Conservation (phyloP, 2,329 filamentous ascomycete genomes). For the Pezicula radicicola region DNA sequence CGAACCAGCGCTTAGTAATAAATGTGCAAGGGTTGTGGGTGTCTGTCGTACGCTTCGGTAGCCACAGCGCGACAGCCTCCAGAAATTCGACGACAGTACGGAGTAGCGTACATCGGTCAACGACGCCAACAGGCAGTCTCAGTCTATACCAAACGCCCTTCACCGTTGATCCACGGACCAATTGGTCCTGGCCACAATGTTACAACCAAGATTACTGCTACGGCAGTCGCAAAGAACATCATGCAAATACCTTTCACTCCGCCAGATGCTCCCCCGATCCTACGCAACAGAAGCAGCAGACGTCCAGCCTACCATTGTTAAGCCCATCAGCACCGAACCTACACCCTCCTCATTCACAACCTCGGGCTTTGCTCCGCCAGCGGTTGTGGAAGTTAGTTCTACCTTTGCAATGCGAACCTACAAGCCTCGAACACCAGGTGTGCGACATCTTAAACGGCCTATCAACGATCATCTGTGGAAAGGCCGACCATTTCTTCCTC, state of each 20-base stretch:
- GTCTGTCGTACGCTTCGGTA: background rate
- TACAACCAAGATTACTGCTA: constrained; percentile 63
- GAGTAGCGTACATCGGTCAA: background rate
- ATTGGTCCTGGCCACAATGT: constrained; percentile 42
- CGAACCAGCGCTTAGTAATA: too few species aligned
- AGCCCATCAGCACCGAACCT: constrained; percentile 32
- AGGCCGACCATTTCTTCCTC: constrained; percentile 74
- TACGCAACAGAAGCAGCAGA: constrained; percentile 42
- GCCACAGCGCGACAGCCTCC: background rate
- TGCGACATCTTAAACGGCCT: constrained; percentile 86
- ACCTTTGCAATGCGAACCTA: constrained; percentile 67
- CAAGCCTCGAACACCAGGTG: constrained; percentile 87
- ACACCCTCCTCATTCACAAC: constrained; percentile 32
- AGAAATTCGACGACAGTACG: background rate
- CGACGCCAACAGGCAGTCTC: background rate
- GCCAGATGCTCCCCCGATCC: constrained; percentile 39
- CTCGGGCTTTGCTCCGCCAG: constrained; percentile 39
- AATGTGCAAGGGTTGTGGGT: too few species aligned
- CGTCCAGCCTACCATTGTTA: constrained; percentile 22
- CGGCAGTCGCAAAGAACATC: constrained; percentile 37
- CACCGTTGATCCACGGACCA: constrained; percentile 12
- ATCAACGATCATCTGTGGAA: constrained; percentile 98
- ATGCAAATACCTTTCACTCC: constrained; percentile 43
- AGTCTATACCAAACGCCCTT: constrained; percentile 1
- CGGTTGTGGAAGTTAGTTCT: constrained; percentile 35